phyloP scores from a whole-genome alignment of 1,139 yeast genomes.

The Dujonia santamariae region DNA sequence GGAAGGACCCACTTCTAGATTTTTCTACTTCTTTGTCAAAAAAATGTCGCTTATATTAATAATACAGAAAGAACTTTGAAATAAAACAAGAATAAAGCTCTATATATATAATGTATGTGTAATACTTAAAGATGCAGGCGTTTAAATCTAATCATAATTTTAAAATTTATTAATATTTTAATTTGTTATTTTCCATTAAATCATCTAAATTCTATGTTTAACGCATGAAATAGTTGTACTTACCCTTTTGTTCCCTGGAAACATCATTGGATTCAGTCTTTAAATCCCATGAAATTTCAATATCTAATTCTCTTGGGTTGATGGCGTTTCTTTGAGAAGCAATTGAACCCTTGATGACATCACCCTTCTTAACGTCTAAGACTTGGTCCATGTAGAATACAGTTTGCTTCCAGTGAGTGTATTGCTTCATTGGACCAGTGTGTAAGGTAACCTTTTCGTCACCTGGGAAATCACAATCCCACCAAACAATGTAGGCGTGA shows the following conservation, averaged over 20 bases:
- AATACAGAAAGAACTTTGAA: too few relatives aligned
- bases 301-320: conserved; percentile 85
- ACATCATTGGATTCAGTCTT: conserved; percentile 51
- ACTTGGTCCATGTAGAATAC: conserved; percentile 89
- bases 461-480: conserved; percentile 82
- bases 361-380: conserved; percentile 75
- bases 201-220: too few relatives aligned
- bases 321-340: conserved; percentile 70
- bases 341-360: conserved; percentile 65
- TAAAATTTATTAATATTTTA: too few relatives aligned
- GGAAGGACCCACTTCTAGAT: too few relatives aligned
- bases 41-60: too few relatives aligned
- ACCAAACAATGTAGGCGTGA: conserved; percentile 93
- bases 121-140: too few relatives aligned
- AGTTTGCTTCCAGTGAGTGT: conserved; percentile 97
- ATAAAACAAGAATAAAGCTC: too few relatives aligned
- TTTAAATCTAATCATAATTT: too few relatives aligned
- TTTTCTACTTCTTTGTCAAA: too few relatives aligned
- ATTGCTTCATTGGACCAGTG: conserved; percentile 79
- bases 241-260: conserved; percentile 53
- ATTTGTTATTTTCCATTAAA: too few relatives aligned
- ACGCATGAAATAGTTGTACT: conserved; percentile 65
- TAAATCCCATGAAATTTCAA: conserved; percentile 60
- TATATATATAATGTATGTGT: too few relatives aligned
- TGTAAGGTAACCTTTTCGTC: conserved; percentile 62